These are phyloP conservation scores for Alternaria sp. DNA, from an alignment of 2,329 filamentous ascomycete genomes.

Conservation along the genomic window DNA sequence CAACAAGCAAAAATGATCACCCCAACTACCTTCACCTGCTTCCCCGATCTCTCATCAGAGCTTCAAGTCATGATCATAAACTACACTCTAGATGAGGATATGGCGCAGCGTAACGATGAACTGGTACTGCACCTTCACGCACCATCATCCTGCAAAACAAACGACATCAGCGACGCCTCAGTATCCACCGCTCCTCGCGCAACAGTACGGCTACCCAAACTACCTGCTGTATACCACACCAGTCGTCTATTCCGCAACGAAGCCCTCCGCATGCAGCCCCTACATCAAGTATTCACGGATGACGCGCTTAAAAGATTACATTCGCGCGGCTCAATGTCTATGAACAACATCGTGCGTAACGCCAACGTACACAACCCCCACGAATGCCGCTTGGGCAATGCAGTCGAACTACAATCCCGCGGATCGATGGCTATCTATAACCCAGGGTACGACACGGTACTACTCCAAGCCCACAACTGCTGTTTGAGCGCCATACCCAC, in stretches of 20 bases:
- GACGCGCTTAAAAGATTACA: rapidly evolving
- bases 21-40: not conserved
- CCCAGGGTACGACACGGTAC: not conserved
- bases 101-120: not conserved
- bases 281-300: not conserved
- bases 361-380: too few relatives aligned
- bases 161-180: not conserved
- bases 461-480: not conserved
- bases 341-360: too few relatives aligned
- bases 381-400: too few relatives aligned
- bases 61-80: not conserved
- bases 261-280: not conserved
- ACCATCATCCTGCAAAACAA: not conserved
- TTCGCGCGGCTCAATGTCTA: not conserved
- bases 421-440: not conserved
- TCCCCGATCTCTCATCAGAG: not conserved
- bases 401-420: too few relatives aligned
- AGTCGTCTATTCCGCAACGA: not conserved
- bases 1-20: not conserved
- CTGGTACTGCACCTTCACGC: not conserved
- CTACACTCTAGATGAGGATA: not conserved
- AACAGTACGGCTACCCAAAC: not conserved
- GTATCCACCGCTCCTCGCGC: rapidly evolving
- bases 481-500: not conserved
- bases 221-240: not conserved